phyloP scores from a whole-genome alignment of 129 eudicot species.

The Helianthus annuus region HanXRQr2.0-SUNRISE NC_035449.2:32669225-32669724 shows the following conservation, averaged over 20 bases:
- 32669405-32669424: conserved; percentile 60
- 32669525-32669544: conserved; percentile 72
- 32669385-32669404: conserved; percentile 91
- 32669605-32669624: conserved; percentile 36
- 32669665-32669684: background rate
- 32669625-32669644: conserved; percentile 54
- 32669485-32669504: conserved; percentile 53
- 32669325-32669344: conserved; percentile 62
- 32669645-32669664: conserved; percentile 68
- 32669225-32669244: conserved; percentile 73
- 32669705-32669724: conserved; percentile 98
- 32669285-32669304: conserved; percentile 17
- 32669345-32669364: conserved; percentile 66
- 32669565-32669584: conserved; percentile 58
- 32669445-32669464: conserved; percentile 73
- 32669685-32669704: conserved; percentile 69
- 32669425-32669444: conserved; percentile 64
- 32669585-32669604: conserved; percentile 51
- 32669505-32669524: conserved; percentile 93
- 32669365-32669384: conserved; percentile 60
- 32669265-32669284: conserved; percentile 35
- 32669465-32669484: conserved; percentile 38
- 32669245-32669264: conserved; percentile 60
- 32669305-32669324: conserved; percentile 13
- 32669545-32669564: conserved; percentile 46